Conservation (phyloP, 208 protist species). For the Leishmania tropica region DNA sequence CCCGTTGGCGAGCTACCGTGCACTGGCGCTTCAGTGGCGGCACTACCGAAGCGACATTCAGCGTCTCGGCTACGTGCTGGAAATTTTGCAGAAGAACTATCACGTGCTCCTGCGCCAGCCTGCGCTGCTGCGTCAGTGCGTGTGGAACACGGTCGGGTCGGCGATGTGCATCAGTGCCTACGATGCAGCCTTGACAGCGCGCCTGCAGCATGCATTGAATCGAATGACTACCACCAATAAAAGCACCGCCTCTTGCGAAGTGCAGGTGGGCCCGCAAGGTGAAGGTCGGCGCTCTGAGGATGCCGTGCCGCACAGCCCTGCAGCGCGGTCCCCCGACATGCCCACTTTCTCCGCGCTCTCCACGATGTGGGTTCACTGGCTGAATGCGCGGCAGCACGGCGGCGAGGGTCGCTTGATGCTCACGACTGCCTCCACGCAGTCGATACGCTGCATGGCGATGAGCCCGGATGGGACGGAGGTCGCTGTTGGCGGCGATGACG, state of each 20-base stretch:
- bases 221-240: neutral
- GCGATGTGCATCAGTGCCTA: slow-evolving; percentile 46
- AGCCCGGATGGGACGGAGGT: slow-evolving; percentile 55
- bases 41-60: slow-evolving; percentile 23
- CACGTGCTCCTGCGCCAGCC: slow-evolving; percentile 67
- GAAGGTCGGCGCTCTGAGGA: neutral
- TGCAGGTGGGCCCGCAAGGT: neutral
- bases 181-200: slow-evolving; percentile 18
- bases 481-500: slow-evolving; percentile 62
- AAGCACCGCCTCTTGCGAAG: neutral
- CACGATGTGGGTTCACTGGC: slow-evolving; percentile 66
- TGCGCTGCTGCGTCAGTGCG: slow-evolving; percentile 63
- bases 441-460: slow-evolving; percentile 53
- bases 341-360: neutral
- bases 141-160: slow-evolving; percentile 47
- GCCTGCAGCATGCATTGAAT: slow-evolving; percentile 8
- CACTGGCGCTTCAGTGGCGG: slow-evolving; percentile 24
- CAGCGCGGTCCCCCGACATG: neutral
- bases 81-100: slow-evolving; percentile 62
- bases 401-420: slow-evolving; percentile 44
- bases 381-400: slow-evolving; percentile 64
- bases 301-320: neutral
- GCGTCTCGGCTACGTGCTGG: slow-evolving; percentile 36
- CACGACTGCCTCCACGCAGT: slow-evolving; percentile 38
- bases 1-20: neutral